Evolutionary conservation across 306 rosid genomes (phyloP), one percentile per base, ranked within the genome.

Genomic region (Glycyrrhiza uralensis): DNA sequence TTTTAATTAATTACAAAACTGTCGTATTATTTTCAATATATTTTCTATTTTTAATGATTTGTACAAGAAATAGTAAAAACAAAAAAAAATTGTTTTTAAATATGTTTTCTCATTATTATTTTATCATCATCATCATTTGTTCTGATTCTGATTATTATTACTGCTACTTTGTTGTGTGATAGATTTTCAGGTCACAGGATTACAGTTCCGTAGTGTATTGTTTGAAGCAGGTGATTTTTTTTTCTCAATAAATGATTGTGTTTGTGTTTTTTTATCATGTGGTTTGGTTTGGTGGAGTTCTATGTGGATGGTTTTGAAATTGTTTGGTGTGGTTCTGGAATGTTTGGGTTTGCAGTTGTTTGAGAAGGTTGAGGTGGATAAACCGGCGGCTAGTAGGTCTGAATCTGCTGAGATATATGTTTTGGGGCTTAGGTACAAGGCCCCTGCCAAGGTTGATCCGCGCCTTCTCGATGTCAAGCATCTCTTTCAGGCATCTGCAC

Each of bases 111-210:
- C n/a, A n/a, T n/a, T n/a, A n/a, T n/a, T n/a, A 14, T n/a, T 14
- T 0, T 29, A n/a, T 66, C 0, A 5, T 45, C 5, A 15, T 28
- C 28, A 44, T 44, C 20, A 2, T 6, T 15, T 0, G 2, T 62
- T 52, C 15, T 72, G 59, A 32, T 64, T 68, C 32, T 84, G 15
- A 55, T 55, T 26, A 35, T 45, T 49, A n/a, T 15, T 60, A 56
- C 1, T 66, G 9, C 0, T 75, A 6, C 0, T 15, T 79, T 28
- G 44, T 70, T 33, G 0, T 56, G 32, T 73, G 29, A 17, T 79
- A 94, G 96, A 84, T 94, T 70, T 94, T 91, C 80, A 87, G 99
- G 92, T 94, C 99, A 5, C 99, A 94, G 65, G 99, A 94, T 81
- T 91, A 94, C 57, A 90, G 86, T 56, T 87, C 98, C 5, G 91